Evolutionary conservation across 2,329 filamentous ascomycete species (phyloP), one percentile per base, ranked within the genome.

Genomic region (Ampelomyces quisqualis): DNA sequence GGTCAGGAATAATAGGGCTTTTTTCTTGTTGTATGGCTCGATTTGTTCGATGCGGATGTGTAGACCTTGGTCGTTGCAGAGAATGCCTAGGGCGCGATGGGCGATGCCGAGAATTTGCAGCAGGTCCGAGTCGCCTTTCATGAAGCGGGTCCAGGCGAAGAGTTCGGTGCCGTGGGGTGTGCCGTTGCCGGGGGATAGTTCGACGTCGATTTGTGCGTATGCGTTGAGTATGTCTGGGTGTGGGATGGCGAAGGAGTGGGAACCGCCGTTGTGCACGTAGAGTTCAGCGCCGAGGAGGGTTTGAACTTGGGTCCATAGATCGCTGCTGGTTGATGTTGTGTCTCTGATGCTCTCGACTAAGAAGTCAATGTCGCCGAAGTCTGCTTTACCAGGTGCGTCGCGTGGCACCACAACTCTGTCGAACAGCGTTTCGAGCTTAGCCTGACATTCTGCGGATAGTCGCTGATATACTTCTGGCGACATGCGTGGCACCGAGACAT

Each of bases 301-400:
- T 2, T 63, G 64, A 7, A 82, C 57, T 1, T 55, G 50, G 14
- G 57, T 15, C 53, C 56, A 62, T 3, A 62, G 37, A 2, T 51
- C 27, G 4, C 14, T 15, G 40, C 39, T n/a, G n/a, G n/a, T 61
- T 52, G 14, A 54, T 47, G 19, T 21, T 19, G 9, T 37, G 20
- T 13, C 36, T 10, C 18, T 35, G 38, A 47, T 48, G 11, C 58
- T 58, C 23, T 52, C 47, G 1, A 88, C 75, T 1, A 89, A 65
- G 43, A 90, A 73, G 65, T 93, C 88, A 24, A 94, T 70, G 51
- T 93, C 88, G 14, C 88, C 88, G 56, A 81, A 77, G 52, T 82
- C 78, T 0, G 51, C 28, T 65, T 93, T 93, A 1, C 64, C 82
- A 0, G 87, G 86, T 0, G 79, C 84, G 51, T 89, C 85, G 19